Evolutionary conservation across 2,329 filamentous ascomycete genomes (phyloP).

Genomic region (Cyphellophora attinorum): DNA sequence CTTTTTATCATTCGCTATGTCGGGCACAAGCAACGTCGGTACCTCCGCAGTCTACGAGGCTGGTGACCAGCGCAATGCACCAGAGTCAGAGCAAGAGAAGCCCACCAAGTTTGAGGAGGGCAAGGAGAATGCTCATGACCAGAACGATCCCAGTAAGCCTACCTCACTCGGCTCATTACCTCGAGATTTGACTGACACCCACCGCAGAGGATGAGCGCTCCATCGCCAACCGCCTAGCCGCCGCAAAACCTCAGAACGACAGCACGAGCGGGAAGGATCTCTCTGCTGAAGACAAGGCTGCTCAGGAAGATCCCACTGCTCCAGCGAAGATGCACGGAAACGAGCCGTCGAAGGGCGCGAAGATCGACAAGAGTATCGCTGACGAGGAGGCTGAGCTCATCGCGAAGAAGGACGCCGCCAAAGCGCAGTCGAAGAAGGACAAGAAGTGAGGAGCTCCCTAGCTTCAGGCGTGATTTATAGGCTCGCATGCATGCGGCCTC

Average conservation of each 20-base stretch:
- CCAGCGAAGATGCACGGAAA: slow-evolving; percentile 36
- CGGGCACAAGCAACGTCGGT: slow-evolving; percentile 57
- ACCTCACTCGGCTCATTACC: neutral
- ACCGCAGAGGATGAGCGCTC: slow-evolving; percentile 32
- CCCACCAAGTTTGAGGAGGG: slow-evolving; percentile 63
- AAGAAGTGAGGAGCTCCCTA: slow-evolving; percentile 3
- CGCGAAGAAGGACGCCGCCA: slow-evolving; percentile 30
- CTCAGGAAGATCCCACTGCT: slow-evolving; percentile 29
- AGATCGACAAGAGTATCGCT: slow-evolving; percentile 36
- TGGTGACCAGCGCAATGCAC: slow-evolving; percentile 62
- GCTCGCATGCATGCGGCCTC: too few species aligned
- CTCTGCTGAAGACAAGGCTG: slow-evolving; percentile 20
- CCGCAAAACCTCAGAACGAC: slow-evolving; percentile 18
- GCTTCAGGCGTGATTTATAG: too few species aligned
- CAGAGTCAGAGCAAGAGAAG: slow-evolving; percentile 36
- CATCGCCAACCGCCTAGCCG: slow-evolving; percentile 34
- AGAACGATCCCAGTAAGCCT: slow-evolving; percentile 59
- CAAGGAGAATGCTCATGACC: slow-evolving; percentile 56
- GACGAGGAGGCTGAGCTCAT: slow-evolving; percentile 34
- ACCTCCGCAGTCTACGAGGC: slow-evolving; percentile 59
- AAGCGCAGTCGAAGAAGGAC: slow-evolving; percentile 5
- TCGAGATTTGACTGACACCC: neutral
- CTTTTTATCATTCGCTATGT: slow-evolving; percentile 26
- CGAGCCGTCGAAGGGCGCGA: slow-evolving; percentile 35
- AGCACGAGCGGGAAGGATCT: slow-evolving; percentile 8